These are phyloP conservation scores for Populus nigra DNA, from an alignment of 345 rosid species.

Conservation along the genomic window DNA sequence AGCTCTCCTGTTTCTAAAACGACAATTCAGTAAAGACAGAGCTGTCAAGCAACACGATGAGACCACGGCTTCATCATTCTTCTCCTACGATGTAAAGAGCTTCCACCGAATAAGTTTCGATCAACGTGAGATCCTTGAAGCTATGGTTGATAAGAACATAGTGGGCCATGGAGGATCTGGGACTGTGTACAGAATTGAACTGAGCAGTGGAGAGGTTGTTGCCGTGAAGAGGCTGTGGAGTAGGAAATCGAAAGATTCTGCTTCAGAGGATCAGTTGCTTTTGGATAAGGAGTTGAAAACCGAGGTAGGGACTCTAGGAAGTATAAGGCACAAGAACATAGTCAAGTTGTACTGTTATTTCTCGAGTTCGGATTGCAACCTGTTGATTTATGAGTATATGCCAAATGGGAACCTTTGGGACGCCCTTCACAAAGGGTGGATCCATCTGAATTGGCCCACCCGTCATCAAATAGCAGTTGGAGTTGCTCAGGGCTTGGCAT, in stretches of 20 bases:
- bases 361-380: slow-evolving; percentile 62
- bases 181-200: slow-evolving; percentile 63
- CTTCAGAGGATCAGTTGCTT: slow-evolving; percentile 45
- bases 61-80: slow-evolving; percentile 56
- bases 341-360: slow-evolving; percentile 77
- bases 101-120: slow-evolving; percentile 78
- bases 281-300: slow-evolving; percentile 65
- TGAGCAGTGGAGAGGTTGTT: slow-evolving; percentile 62
- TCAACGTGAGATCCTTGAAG: slow-evolving; percentile 65
- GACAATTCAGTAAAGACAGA: slow-evolving; percentile 44
- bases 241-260: slow-evolving; percentile 47
- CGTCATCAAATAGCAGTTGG: slow-evolving; percentile 89
- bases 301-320: slow-evolving; percentile 88
- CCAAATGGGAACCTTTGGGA: slow-evolving; percentile 89
- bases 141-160: slow-evolving; percentile 73
- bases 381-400: slow-evolving; percentile 90
- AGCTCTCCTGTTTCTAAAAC: slow-evolving; percentile 54
- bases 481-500: slow-evolving; percentile 85
- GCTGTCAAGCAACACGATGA: slow-evolving; percentile 55
- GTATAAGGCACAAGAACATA: slow-evolving; percentile 81
- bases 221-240: slow-evolving; percentile 89
- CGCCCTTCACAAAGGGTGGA: slow-evolving; percentile 66
- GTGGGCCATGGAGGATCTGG: slow-evolving; percentile 92
- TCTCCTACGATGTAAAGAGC: slow-evolving; percentile 70
- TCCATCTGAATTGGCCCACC: slow-evolving; percentile 68